phyloP scores from a whole-genome alignment of 192 early-diverging fungal genomes.

The Rhizophagus sp. region DNA sequence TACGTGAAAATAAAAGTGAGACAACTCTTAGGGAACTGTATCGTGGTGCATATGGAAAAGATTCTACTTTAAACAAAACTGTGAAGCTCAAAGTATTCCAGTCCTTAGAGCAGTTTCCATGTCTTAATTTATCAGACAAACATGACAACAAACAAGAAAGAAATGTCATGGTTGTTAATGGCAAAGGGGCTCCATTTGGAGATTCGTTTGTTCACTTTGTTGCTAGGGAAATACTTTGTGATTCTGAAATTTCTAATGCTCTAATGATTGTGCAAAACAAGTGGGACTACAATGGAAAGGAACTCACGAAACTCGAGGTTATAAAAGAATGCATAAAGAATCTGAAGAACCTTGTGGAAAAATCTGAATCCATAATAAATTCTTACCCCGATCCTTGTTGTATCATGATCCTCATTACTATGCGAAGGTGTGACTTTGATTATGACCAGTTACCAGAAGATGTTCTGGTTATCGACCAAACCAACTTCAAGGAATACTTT shows the following conservation, averaged over 20 bases:
- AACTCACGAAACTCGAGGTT: too few species aligned
- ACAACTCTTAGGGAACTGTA: not conserved
- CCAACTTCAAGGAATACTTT: too few species aligned
- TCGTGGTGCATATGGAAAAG: constrained; percentile 18
- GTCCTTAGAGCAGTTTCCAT: constrained; percentile 11
- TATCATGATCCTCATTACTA: too few species aligned
- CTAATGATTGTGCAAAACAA: constrained; percentile 8
- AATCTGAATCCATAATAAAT: too few species aligned
- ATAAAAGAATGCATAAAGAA: too few species aligned
- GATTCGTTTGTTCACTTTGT: constrained; percentile 28
- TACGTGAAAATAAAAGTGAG: not conserved
- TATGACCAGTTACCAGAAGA: too few species aligned
- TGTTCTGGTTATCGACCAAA: too few species aligned
- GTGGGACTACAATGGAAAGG: too few species aligned
- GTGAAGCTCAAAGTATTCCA: not conserved
- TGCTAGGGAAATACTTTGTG: not conserved
- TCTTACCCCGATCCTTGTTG: too few species aligned
- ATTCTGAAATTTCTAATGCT: not conserved
- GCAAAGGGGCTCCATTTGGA: constrained; percentile 12
- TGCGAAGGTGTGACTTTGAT: too few species aligned
- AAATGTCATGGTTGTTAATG: constrained; percentile 7
- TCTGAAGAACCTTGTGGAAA: too few species aligned
- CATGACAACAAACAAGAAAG: not conserved
- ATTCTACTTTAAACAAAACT: not conserved
- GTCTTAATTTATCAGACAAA: not conserved